These are phyloP conservation scores for Lenzites betulinus DNA, from an alignment of 768 basidiomycete species.

Conservation along the genomic window DNA sequence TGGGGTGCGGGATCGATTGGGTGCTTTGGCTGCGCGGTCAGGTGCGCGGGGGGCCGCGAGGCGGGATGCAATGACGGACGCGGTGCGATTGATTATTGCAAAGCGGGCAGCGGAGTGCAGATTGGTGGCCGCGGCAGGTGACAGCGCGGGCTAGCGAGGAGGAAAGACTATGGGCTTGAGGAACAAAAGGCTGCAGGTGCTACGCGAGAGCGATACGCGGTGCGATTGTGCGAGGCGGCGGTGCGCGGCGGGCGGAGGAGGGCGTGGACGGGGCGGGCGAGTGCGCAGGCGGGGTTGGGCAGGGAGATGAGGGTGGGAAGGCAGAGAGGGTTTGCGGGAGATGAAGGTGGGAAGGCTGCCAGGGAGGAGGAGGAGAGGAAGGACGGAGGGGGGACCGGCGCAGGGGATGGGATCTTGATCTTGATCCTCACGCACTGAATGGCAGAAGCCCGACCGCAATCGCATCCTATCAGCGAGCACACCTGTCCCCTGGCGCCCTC, in stretches of 20 bases:
- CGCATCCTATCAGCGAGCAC: conserved; percentile 4
- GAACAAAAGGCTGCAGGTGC: not conserved
- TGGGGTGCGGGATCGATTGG: not conserved
- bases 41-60: conserved; percentile 5
- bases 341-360: not conserved
- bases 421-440: not conserved
- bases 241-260: not conserved
- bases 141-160: not conserved
- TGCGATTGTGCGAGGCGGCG: too few species aligned
- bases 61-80: too few species aligned
- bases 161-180: not conserved
- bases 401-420: not conserved
- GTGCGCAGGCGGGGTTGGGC: not conserved
- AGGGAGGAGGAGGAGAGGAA: not conserved
- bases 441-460: not conserved
- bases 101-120: not conserved
- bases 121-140: too few species aligned
- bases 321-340: too few species aligned
- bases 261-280: not conserved
- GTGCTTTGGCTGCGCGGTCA: not conserved
- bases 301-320: not conserved
- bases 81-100: too few species aligned
- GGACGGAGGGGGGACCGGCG: not conserved
- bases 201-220: not conserved
- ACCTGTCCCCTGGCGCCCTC: not conserved